Evolutionary conservation across 2,329 filamentous ascomycete genomes (phyloP), one percentile per base, ranked within the genome.

Genomic region (Talaromyces verruculosus): DNA sequence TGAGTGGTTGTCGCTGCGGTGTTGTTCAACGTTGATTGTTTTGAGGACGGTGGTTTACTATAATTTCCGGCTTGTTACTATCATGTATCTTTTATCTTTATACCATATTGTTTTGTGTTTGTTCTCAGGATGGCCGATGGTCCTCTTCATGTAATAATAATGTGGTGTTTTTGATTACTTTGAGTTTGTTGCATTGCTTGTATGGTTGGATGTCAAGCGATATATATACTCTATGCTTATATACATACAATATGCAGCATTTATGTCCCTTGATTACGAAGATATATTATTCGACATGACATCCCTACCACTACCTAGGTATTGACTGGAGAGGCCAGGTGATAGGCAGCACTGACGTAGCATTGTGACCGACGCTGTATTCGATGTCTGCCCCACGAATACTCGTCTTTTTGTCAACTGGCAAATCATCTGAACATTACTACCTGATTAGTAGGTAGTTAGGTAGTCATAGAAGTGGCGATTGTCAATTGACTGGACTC

Each of bases 81-180:
- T 49, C 43, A 63, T 63, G 35, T 55, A 51, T 65, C 11, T 47
- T 11, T 47, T 58, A 47, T 59, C 22, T 63, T 51, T 66, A 59
- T 63, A 55, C 61, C 65, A 66, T 67, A 28, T 64, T 64, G 62
- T 64, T 64, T 43, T 58, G 28, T 64, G n/a, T 39, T 35, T 64
- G 41, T 28, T 47, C 39, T 47, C 13, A 22, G 4, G 35, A 33
- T 43, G 25, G 39, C 25, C 28, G 37, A 39, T 30, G 59, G 64
- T 19, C 25, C 17, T 67, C 39, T 43, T 45, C 62, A 49, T 64
- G 62, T 64, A 64, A 58, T 64, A 64, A 64, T 64, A 64, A 63
- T 63, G 60, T 65, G 61, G 58, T 57, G 60, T 63, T 66, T 49
- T 51, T 51, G 61, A 28, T 43, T 6, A n/a, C 19, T 65, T 63